Conservation (phyloP, 2,329 filamentous ascomycete species). For the Phaeosphaeriaceae sp. region DNA sequence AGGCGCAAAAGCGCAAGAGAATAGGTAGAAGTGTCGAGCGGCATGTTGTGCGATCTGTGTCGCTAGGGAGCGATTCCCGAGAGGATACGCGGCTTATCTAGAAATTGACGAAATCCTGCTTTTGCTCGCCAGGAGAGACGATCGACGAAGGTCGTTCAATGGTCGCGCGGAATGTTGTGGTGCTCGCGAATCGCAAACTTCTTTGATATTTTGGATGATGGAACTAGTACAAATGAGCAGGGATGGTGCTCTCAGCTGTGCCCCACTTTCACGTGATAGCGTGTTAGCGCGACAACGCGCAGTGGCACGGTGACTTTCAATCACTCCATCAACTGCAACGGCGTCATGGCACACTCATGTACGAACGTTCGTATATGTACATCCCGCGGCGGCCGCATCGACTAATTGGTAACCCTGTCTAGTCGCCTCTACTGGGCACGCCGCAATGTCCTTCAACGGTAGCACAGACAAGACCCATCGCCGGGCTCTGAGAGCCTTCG, state of each 20-base stretch:
- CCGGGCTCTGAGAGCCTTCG: conserved; percentile 30
- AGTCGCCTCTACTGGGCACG: not conserved
- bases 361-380: not conserved
- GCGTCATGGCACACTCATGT: not conserved
- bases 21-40: conserved; percentile 93
- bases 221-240: not conserved
- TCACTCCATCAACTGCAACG: not conserved
- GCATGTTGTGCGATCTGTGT: conserved; percentile 65
- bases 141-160: not conserved
- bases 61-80: too few relatives aligned
- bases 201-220: conserved; percentile 13
- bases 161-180: not conserved
- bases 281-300: conserved; percentile 25
- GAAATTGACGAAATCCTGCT: too few relatives aligned
- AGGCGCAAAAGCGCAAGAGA: conserved; percentile 74
- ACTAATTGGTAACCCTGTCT: not conserved
- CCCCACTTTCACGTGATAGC: conserved; percentile 31
- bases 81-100: too few relatives aligned
- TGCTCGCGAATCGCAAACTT: not conserved
- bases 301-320: not conserved
- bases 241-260: not conserved
- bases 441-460: conserved; percentile 24
- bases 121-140: too few relatives aligned
- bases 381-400: not conserved
- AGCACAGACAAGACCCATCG: conserved; percentile 20